Evolutionary conservation across 495 filamentous ascomycete species (phyloP), one percentile per base, ranked within the genome.

Genomic region (Tuber microsphaerosporum): DNA sequence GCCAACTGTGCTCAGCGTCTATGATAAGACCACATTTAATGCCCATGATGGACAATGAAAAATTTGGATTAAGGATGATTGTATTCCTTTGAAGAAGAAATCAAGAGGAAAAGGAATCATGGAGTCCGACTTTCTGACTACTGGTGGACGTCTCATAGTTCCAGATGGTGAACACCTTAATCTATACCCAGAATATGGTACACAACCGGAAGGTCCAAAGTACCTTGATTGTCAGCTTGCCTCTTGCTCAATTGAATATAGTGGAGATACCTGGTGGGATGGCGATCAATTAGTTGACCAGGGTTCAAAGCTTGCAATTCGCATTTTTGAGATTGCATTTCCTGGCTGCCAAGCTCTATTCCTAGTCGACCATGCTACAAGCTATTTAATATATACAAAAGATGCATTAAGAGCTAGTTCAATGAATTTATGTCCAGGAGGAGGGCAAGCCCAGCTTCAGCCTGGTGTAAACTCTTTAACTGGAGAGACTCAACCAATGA

Each of bases 11-110:
- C 3, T 42, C 5, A 31, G 43, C 16, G 34, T 45, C 20, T 37
- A 73, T 73, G 46, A 73, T 16, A 34, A 73, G 2, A 42, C 34
- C 0, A 72, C 71, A 12, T 48, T 48, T 20, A 72, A 72, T 46
- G 10, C n/a, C 0, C 51, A 72, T 45, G 34, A 73, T 73, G 39
- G 48, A 9, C 0, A 9, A 3, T 20, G 26, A 9, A 37, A 73
- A 7, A 48, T 61, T 12, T 65, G 19, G 72, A 73, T 34, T 10
- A 42, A 68, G 9, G 31, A 19, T 1, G 14, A 22, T 2, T 17
- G 31, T 2, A 73, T 65, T n/a, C 48, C 9, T 20, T 12, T 43
- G 2, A 16, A 2, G 7, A 42, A 37, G 42, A 73, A 73, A 26
- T 42, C 22, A 0, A 19, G 3, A 1, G 37, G 34, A 17, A 73